Evolutionary conservation across 2,329 filamentous ascomycete genomes (phyloP).

Genomic region (Stagonosporopsis cucurbitacearum): DNA sequence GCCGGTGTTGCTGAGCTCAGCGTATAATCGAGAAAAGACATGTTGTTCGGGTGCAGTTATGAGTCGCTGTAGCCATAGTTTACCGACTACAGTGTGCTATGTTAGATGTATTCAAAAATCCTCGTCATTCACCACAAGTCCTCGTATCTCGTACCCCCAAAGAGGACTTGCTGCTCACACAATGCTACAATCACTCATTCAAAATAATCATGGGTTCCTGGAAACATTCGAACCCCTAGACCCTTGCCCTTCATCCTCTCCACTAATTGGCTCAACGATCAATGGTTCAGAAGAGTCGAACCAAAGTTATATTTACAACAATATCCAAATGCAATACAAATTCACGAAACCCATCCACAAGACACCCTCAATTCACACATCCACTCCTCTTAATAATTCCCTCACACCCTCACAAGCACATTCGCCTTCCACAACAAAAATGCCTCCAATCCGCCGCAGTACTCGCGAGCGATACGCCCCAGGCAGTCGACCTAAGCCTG

Average conservation of each 20-base stretch:
- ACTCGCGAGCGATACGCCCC: background rate
- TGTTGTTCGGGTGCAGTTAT: background rate
- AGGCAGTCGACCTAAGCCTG: background rate
- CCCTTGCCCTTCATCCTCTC: background rate
- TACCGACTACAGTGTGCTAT: background rate
- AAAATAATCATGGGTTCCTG: background rate
- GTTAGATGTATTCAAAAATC: background rate
- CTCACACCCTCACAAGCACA: background rate
- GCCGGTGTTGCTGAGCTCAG: constrained; percentile 43
- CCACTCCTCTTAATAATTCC: background rate
- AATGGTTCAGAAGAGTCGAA: background rate
- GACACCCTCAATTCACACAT: background rate
- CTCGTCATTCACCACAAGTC: background rate
- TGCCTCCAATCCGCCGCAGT: background rate
- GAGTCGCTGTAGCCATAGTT: background rate
- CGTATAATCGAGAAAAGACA: constrained; percentile 25
- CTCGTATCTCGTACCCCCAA: too few relatives aligned
- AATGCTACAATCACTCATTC: background rate
- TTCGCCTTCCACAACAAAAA: background rate
- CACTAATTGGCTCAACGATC: background rate
- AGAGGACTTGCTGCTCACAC: background rate
- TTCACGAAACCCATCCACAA: background rate
- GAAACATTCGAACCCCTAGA: background rate
- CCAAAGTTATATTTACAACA: background rate
- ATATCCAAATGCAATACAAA: background rate